These are phyloP conservation scores for Diplodia corticola DNA, from an alignment of 2,329 filamentous ascomycete species.

Conservation along the genomic window DNA sequence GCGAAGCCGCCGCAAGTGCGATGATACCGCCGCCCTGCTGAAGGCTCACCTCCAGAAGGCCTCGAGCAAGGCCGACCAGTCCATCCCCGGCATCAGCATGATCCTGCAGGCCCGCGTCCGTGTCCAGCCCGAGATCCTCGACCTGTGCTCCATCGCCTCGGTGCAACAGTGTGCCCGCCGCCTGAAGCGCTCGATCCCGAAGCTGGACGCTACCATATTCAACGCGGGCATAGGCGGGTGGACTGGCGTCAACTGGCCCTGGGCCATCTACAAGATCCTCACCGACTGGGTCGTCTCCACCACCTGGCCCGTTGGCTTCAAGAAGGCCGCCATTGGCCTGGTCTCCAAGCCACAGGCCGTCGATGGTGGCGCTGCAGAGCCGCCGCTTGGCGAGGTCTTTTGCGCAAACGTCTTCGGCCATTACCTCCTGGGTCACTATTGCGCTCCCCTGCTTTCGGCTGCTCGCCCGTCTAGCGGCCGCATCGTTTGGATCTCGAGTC, in stretches of 20 bases:
- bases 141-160: conserved; percentile 57
- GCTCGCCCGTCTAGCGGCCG: conserved; percentile 57
- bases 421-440: conserved; percentile 80
- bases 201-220: conserved; percentile 75
- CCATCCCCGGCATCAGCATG: conserved; percentile 41
- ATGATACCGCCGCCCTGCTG: conserved; percentile 67
- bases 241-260: conserved; percentile 71
- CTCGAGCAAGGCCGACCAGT: conserved; percentile 38
- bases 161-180: conserved; percentile 55
- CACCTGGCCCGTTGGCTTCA: conserved; percentile 75
- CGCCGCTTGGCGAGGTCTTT: conserved; percentile 77
- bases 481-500: conserved; percentile 83
- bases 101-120: conserved; percentile 48
- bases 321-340: conserved; percentile 61
- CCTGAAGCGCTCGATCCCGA: conserved; percentile 60
- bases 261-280: conserved; percentile 57
- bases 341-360: conserved; percentile 58
- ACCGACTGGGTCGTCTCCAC: conserved; percentile 66
- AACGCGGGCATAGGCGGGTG: conserved; percentile 91
- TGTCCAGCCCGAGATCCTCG: conserved; percentile 58
- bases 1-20: conserved; percentile 70
- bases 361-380: conserved; percentile 43
- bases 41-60: conserved; percentile 60
- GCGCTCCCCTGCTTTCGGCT: conserved; percentile 68
- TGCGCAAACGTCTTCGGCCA: conserved; percentile 94